Conservation (phyloP, 495 filamentous ascomycete species). For the Pyrenula massariospora region DNA sequence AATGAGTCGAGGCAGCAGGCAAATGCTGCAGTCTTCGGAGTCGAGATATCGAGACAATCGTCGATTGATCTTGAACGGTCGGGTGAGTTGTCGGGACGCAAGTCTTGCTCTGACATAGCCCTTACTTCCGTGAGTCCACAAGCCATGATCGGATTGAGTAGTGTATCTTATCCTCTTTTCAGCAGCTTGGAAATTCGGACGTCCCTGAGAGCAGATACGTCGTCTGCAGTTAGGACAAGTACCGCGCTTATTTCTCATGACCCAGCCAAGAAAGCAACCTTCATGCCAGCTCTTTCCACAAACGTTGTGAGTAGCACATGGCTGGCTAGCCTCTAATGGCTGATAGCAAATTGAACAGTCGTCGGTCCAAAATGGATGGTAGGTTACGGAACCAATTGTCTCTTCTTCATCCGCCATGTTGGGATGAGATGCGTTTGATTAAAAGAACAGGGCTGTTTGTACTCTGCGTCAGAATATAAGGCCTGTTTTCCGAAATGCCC, state of each 20-base stretch:
- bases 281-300: neutral
- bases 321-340: neutral
- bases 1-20: neutral
- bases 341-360: neutral
- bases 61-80: neutral
- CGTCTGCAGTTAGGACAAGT: neutral
- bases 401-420: too few species aligned
- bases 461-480: too few species aligned
- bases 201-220: neutral
- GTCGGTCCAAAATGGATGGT: too few species aligned
- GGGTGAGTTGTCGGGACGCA: neutral
- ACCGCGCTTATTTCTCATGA: neutral
- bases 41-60: neutral
- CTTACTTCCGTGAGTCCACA: neutral
- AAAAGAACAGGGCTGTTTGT: too few species aligned
- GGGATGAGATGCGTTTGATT: too few species aligned
- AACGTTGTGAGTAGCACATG: neutral
- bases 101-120: neutral
- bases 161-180: neutral
- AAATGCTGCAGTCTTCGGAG: neutral
- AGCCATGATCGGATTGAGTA: neutral
- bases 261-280: neutral
- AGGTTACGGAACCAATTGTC: too few species aligned
- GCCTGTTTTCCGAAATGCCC: too few species aligned
- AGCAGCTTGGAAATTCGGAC: neutral